Evolutionary conservation across 257 asterid species (phyloP).

Genomic region (Leptodermis oblonga): DNA sequence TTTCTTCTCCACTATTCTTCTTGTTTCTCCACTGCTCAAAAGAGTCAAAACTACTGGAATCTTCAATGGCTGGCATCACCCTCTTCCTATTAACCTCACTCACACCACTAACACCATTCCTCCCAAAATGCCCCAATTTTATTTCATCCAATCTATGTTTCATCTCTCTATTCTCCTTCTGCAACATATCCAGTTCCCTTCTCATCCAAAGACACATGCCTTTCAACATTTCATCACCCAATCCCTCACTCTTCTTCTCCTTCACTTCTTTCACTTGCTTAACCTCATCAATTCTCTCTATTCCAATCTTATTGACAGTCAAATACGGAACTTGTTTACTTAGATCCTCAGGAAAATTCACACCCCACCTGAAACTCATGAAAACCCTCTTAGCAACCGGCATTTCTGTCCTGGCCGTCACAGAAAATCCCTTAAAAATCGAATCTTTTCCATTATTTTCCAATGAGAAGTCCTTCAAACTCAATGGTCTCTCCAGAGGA

Average conservation of each 20-base stretch:
- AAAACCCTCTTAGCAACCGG: conserved; percentile 45
- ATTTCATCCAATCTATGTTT: conserved; percentile 53
- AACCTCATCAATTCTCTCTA: conserved; percentile 46
- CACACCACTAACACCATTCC: conserved; percentile 24
- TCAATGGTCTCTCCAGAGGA: conserved; percentile 53
- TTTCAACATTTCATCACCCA: conserved; percentile 49
- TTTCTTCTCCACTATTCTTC: conserved; percentile 34
- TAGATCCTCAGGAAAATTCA: conserved; percentile 57
- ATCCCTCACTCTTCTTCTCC: conserved; percentile 28
- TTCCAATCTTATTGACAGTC: conserved; percentile 62
- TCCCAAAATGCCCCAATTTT: conserved; percentile 30
- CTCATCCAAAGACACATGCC: conserved; percentile 76
- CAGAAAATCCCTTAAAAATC: conserved; percentile 45
- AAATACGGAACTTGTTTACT: conserved; percentile 48
- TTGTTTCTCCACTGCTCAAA: conserved; percentile 64
- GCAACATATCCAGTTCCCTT: conserved; percentile 57
- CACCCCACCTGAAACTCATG: conserved; percentile 59
- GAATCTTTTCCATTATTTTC: conserved; percentile 34
- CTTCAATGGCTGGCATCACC: conserved; percentile 29
- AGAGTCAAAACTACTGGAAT: conserved; percentile 41
- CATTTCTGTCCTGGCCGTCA: conserved; percentile 61
- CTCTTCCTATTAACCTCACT: conserved; percentile 31
- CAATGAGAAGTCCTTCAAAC: conserved; percentile 39
- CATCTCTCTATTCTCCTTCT: conserved; percentile 61
- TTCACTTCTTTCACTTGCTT: conserved; percentile 30